These are phyloP conservation scores for Pythium oligandrum DNA, from an alignment of 352 stramenopile species.

Conservation along the genomic window DNA sequence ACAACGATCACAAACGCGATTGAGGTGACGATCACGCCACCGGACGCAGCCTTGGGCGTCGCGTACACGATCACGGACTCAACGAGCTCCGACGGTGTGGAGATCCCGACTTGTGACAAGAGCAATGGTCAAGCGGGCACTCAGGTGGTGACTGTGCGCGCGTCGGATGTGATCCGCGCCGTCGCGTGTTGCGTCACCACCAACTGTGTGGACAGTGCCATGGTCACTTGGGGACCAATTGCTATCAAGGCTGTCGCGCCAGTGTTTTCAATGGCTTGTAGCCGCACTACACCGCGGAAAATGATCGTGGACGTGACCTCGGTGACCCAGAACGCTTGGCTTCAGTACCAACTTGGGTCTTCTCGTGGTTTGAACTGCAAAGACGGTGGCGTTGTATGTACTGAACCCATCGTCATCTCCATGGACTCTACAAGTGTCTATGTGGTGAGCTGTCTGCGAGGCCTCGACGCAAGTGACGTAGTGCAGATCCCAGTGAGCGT, in stretches of 20 bases:
- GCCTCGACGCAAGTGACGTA: conserved; percentile 31
- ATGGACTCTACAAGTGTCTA: conserved; percentile 22
- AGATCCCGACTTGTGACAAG: conserved; percentile 11
- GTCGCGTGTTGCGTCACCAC: conserved; percentile 38
- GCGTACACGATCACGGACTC: conserved; percentile 22
- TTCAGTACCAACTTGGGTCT: conserved; percentile 19
- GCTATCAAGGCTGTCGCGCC: conserved; percentile 17
- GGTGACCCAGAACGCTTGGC: conserved; percentile 14
- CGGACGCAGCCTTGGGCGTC: conserved; percentile 15
- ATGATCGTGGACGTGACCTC: conserved; percentile 12
- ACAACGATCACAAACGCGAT: conserved; percentile 45
- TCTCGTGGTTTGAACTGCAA: conserved; percentile 3
- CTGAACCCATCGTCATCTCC: conserved; percentile 15
- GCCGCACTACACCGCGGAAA: conserved; percentile 17
- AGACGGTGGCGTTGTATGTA: neutral
- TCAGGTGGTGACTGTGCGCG: conserved; percentile 13
- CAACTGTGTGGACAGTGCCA: conserved; percentile 18
- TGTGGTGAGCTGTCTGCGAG: conserved; percentile 49
- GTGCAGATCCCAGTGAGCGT: conserved; percentile 31
- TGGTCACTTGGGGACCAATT: conserved; percentile 19
- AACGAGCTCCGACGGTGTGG: conserved; percentile 4
- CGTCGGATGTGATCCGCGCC: conserved; percentile 39
- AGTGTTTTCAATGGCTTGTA: conserved; percentile 17
- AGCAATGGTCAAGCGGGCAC: conserved; percentile 11
- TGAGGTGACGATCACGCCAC: conserved; percentile 34